Percentiles rank a stretch among this genome's conserved stretches.
Conservation (phyloP, 2,329 filamentous ascomycete genomes). For the Curvularia hawaiiensis region DNA sequence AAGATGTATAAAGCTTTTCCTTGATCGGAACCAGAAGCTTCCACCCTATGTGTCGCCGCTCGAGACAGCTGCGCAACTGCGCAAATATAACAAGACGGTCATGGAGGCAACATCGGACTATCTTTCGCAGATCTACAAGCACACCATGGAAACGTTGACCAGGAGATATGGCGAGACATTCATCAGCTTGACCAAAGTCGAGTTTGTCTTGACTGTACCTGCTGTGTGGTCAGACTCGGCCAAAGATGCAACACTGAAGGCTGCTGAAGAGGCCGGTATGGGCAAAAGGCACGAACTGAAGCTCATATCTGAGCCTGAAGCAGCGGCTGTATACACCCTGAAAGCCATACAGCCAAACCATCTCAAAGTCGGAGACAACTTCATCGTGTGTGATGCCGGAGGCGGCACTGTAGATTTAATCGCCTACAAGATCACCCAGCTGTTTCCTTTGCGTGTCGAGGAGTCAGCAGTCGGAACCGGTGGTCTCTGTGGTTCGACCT, state of each 20-base stretch:
- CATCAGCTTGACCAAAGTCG: constrained; percentile 74
- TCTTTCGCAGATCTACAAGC: constrained; percentile 74
- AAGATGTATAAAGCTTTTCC: constrained; percentile 83
- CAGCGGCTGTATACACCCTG: constrained; percentile 78
- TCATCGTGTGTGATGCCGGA: constrained; percentile 63
- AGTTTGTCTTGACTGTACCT: constrained; percentile 76
- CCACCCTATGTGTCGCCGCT: constrained; percentile 80
- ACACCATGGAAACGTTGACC: constrained; percentile 79
- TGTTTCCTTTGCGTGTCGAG: constrained; percentile 73
- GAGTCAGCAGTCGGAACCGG: constrained; percentile 82
- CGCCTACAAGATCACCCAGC: constrained; percentile 78
- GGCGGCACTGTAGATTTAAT: constrained; percentile 52
- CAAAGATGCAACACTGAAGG: constrained; percentile 81
- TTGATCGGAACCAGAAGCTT: constrained; percentile 79
- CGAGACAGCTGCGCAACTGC: constrained; percentile 77
- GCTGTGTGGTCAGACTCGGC: constrained; percentile 85
- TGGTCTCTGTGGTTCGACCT: constrained; percentile 76
- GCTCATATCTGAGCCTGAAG: constrained; percentile 80
- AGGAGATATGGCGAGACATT: constrained; percentile 78
- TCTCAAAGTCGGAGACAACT: constrained; percentile 68
- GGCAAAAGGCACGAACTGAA: constrained; percentile 71
- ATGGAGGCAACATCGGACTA: constrained; percentile 82
- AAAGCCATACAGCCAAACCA: constrained; percentile 80
- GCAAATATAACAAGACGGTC: constrained; percentile 75
- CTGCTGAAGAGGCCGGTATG: constrained; percentile 80